A percentile compares a stretch with the other conserved stretches of the same genome.
These are phyloP conservation scores for Pisolithus orientalis DNA, from an alignment of 768 basidiomycete genomes.

Conservation along the genomic window DNA sequence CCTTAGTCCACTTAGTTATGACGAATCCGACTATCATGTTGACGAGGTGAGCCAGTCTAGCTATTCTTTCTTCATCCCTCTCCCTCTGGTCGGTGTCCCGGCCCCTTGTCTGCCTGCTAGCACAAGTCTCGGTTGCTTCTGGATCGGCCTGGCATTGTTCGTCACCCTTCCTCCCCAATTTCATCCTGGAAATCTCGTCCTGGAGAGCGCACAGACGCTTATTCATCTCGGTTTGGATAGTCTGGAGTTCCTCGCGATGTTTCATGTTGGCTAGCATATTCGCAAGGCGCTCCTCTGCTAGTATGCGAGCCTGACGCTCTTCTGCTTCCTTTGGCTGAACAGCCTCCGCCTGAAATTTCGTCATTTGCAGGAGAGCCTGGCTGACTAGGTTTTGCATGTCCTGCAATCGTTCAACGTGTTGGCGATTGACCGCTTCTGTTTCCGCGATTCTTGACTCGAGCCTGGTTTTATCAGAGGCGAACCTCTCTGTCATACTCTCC, in stretches of 20 bases:
- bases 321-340: conserved; percentile 20
- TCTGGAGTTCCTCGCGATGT: conserved; percentile 24
- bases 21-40: neutral
- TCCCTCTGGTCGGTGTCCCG: conserved; percentile 19
- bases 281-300: conserved; percentile 27
- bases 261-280: conserved; percentile 20
- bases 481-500: conserved; percentile 34
- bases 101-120: conserved; percentile 16
- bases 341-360: conserved; percentile 22
- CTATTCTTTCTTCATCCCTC: conserved; percentile 15
- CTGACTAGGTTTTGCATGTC: conserved; percentile 23
- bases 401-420: conserved; percentile 11
- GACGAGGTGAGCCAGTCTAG: neutral
- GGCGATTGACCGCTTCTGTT: conserved; percentile 22
- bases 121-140: conserved; percentile 23
- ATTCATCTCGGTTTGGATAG: conserved; percentile 20
- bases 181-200: neutral
- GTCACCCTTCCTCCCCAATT: conserved; percentile 16
- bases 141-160: conserved; percentile 2
- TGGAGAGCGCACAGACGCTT: neutral
- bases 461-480: conserved; percentile 31
- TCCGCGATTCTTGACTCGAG: conserved; percentile 21
- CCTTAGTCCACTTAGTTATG: neutral
- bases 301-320: conserved; percentile 20
- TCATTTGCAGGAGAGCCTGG: conserved; percentile 21